Base-by-base conservation (phyloP, 345 rosid genomes). In the Melaleuca alternifolia region DNA sequence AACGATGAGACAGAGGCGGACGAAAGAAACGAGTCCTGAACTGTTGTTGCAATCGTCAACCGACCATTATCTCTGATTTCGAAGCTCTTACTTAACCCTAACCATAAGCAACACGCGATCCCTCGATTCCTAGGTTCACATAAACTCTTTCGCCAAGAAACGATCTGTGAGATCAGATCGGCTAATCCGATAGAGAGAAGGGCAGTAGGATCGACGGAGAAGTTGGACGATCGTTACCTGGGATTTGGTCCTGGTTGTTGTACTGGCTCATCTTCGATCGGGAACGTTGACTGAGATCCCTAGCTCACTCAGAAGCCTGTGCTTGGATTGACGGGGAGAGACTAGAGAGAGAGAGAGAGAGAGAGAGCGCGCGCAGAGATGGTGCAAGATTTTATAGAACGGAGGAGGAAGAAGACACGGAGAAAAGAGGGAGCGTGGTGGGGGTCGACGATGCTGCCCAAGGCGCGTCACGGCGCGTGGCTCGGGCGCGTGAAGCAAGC, bases 221-320 rank as follows among this genome's bases (percentile, higher is more conserved):
- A 16, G 6, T 46, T 15, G 46, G 46, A 30, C 8, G 12, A 65
- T 33, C 8, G 11, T 84, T 88, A 89, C 91, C 89, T 37, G 91
- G 85, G 83, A 84, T 52, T 50, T 87, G 92, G 86, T 77, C 87
- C 5, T 85, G 88, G 76, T 85, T 65, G 89, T 91, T 46, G 52
- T 57, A 79, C 24, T 83, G 92, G 82, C 89, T 89, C 93, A 92
- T 92, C 85, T 8, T 87, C 15, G 76, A 83, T 57, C 23, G 30
- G 50, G 37, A 71, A 18, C 79, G 24, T 71, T 16, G 79, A 71
- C 26, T 37, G 79, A 37, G 79, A 71, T 71, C 71, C n/a, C 71
- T 59, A 71, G 48, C 48, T 71, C 48, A 33, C 24, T 46, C 11
- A 37, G 5, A 18, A 18, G 26, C 18, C 4, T 71, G 28, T 10